A percentile compares a stretch with the other conserved stretches of the same genome.
Evolutionary conservation across 768 basidiomycete genomes (phyloP).

Genomic region (Cystobasidium ongulense): DNA sequence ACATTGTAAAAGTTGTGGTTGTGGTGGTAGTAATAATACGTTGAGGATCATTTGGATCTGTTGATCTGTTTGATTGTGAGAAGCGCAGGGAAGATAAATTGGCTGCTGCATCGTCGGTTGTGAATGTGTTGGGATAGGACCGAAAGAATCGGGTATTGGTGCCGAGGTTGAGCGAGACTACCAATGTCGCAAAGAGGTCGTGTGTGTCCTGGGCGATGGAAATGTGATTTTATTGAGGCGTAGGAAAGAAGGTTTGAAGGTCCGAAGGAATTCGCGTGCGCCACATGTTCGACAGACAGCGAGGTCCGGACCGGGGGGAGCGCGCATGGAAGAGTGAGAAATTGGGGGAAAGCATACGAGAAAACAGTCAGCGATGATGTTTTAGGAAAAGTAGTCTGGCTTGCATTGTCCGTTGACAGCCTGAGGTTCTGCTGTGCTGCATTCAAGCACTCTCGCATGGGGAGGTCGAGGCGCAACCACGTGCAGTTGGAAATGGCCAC

Average conservation of each 20-base stretch:
- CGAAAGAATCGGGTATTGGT: constrained; percentile 95
- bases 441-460: not conserved
- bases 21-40: constrained; percentile 98
- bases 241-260: too few species aligned
- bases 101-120: constrained; percentile 83
- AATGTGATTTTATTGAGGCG: too few species aligned
- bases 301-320: not conserved
- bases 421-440: too few species aligned
- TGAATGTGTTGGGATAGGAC: constrained; percentile 85
- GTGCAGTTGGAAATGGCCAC: not conserved
- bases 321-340: not conserved
- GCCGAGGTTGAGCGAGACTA: constrained; percentile 80
- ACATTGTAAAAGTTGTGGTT: constrained; percentile 99
- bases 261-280: not conserved
- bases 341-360: too few species aligned
- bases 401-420: not conserved
- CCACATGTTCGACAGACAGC: not conserved
- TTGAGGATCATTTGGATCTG: constrained; percentile 94
- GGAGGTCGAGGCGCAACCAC: not conserved
- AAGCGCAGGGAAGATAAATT: constrained; percentile 95
- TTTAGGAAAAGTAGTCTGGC: not conserved
- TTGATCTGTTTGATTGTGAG: constrained; percentile 95
- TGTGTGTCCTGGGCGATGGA: constrained; percentile 76
- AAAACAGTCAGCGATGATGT: not conserved
- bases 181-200: constrained; percentile 91